These are phyloP conservation scores for Solanum lycopersicoides DNA, from an alignment of 257 asterid genomes.

Conservation along the genomic window DNA sequence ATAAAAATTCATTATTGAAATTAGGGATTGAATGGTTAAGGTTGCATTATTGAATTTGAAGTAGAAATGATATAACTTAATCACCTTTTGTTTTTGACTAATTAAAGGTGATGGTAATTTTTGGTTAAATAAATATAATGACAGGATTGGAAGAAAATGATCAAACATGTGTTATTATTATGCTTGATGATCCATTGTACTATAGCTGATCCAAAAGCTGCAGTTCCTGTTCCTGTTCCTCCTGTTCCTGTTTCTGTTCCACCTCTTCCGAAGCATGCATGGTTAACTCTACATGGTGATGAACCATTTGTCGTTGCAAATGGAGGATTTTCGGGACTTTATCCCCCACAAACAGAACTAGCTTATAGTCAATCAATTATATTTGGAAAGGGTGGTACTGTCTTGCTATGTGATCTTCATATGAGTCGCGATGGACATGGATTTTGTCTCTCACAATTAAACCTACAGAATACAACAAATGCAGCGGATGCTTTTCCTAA, in stretches of 20 bases:
- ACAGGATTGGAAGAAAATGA: slow-evolving; percentile 58
- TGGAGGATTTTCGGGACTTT: slow-evolving; percentile 73
- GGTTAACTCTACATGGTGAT: slow-evolving; percentile 64
- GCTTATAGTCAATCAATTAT: slow-evolving; percentile 33
- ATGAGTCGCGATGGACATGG: slow-evolving; percentile 53
- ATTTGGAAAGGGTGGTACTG: slow-evolving; percentile 35
- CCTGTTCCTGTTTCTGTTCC: not conserved
- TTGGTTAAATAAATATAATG: not conserved
- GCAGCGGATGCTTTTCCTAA: slow-evolving; percentile 33
- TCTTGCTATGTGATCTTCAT: slow-evolving; percentile 69
- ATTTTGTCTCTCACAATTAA: slow-evolving; percentile 39
- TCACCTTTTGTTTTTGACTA: not conserved
- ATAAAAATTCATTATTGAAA: not conserved
- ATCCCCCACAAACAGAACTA: slow-evolving; percentile 40
- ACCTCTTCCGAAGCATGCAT: slow-evolving; percentile 36
- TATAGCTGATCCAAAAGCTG: slow-evolving; percentile 24
- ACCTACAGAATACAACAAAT: slow-evolving; percentile 53
- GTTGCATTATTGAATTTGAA: not conserved
- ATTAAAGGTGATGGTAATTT: not conserved
- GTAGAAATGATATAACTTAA: not conserved
- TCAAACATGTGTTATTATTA: slow-evolving; percentile 34
- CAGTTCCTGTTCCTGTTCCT: not conserved
- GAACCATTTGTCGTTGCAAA: slow-evolving; percentile 24
- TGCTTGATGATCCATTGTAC: slow-evolving; percentile 43
- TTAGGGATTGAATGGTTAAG: not conserved